Conservation (phyloP, 2,329 filamentous ascomycete species). For the Ilyonectria destructans region DNA sequence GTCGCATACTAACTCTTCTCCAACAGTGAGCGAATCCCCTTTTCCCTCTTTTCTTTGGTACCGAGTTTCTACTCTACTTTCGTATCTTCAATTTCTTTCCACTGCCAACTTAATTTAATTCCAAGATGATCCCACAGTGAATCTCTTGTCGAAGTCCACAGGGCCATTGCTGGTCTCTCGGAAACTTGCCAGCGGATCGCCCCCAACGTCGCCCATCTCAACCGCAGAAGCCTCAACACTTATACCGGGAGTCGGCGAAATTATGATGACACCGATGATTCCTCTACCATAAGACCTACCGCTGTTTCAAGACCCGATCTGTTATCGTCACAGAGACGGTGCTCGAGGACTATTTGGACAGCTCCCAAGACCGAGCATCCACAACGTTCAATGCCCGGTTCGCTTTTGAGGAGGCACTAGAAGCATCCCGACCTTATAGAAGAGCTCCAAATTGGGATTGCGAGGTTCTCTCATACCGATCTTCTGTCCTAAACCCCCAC, state of each 20-base stretch:
- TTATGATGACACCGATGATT: constrained; percentile 1
- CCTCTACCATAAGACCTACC: constrained; percentile 5
- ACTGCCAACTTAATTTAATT: neutral
- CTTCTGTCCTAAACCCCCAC: constrained; percentile 4
- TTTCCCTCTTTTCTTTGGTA: neutral
- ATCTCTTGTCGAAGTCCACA: constrained; percentile 11
- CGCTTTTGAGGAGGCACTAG: constrained; percentile 5
- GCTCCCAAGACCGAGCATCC: neutral
- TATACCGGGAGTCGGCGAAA: neutral
- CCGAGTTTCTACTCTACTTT: neutral
- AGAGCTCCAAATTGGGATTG: constrained; percentile 4
- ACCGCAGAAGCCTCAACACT: constrained; percentile 11
- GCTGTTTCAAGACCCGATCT: constrained; percentile 5
- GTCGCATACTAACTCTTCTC: constrained; percentile 15
- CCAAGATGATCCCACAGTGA: constrained; percentile 1
- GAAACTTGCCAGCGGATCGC: constrained; percentile 14
- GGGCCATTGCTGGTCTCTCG: constrained; percentile 10
- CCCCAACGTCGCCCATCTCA: constrained; percentile 20
- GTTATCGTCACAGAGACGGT: constrained; percentile 6
- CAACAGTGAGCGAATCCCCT: constrained; percentile 1
- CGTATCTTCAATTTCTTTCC: neutral
- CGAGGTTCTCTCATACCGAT: constrained; percentile 3
- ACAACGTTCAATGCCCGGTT: neutral
- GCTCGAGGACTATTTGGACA: neutral
- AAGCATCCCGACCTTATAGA: constrained; percentile 7